Conservation (phyloP, 768 basidiomycete genomes). For the Kwoniella botswanensis region DNA sequence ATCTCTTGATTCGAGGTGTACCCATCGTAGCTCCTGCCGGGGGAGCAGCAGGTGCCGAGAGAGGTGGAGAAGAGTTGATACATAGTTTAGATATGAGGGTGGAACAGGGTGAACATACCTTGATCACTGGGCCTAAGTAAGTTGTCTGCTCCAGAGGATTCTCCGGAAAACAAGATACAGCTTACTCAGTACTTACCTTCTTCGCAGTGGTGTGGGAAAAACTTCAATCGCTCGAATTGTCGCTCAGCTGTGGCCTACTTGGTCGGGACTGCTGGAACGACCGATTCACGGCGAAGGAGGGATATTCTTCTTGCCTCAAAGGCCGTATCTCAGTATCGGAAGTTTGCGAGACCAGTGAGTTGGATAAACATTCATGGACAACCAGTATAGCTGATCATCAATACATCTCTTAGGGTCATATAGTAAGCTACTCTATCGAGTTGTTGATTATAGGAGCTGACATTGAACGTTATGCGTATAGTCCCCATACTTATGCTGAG, state of each 20-base stretch:
- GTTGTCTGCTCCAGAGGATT: slow-evolving; percentile 11
- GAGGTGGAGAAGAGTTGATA: slow-evolving; percentile 67
- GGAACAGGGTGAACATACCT: slow-evolving; percentile 74
- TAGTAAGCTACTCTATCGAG: slow-evolving; percentile 61
- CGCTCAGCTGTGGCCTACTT: slow-evolving; percentile 81
- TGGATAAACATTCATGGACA: background rate
- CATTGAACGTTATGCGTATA: background rate
- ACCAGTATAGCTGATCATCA: background rate
- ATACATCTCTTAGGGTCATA: slow-evolving; percentile 65
- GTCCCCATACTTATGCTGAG: slow-evolving; percentile 78
- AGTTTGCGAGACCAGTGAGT: slow-evolving; percentile 80
- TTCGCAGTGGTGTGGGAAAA: slow-evolving; percentile 82
- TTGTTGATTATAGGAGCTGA: background rate
- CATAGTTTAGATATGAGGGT: slow-evolving; percentile 71
- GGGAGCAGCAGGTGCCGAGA: slow-evolving; percentile 55
- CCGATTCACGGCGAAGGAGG: slow-evolving; percentile 68
- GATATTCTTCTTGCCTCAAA: slow-evolving; percentile 77
- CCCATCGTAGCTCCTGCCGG: slow-evolving; percentile 61
- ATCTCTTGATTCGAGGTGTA: slow-evolving; percentile 57
- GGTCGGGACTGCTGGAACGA: slow-evolving; percentile 59
- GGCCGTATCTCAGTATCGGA: slow-evolving; percentile 89
- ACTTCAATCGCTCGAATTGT: slow-evolving; percentile 85
- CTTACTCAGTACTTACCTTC: slow-evolving; percentile 18
- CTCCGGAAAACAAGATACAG: background rate
- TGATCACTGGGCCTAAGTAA: slow-evolving; percentile 80